Base-by-base conservation (phyloP, 202 grass and related monocot species). In the Setaria italica region DNA sequence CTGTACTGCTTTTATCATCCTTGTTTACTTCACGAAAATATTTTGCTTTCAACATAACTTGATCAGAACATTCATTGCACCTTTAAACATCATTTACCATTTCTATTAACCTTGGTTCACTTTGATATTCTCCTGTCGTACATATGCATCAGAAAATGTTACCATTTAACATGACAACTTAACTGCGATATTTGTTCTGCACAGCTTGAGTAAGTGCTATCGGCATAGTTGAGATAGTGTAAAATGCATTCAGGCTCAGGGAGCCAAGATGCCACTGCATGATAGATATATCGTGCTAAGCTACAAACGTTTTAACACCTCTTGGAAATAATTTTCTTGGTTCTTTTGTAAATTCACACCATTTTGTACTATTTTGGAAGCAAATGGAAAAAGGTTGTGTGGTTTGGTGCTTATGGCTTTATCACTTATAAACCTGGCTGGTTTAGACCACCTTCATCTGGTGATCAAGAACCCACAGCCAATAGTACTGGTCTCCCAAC, bases 1-100 rank as follows among this genome's bases (percentile, higher is more conserved):
- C 13, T 60, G 14, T 48, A 72, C 41, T 13, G 9, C 2, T 33
- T 49, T 69, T 70, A 2, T 45, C 8, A 60, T 43, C 4, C 12
- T 51, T 25, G 25, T 56, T 68, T 77, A 47, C 9, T 85, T 16
- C 47, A 57, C 62, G 12, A 2, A 21, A 79, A 79, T 85, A 42
- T 72, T 70, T 47, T 42, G 48, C 14, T 29, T 20, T 8, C 47
- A 35, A 50, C 4, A 66, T 20, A 51, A 66, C 9, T 37, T 67
- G 45, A 65, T 67, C 33, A 54, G 10, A 60, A 37, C 20, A 45
- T 43, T 14, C 34, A 59, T 43, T 60, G 11, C 12, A 12, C 55
- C 55, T 77, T 77, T 53, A 80, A 68, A 68, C 19, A 67, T 68
- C 34, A 55, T 55, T 35, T 66, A 67, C 58, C 37, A 0, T 41